These are phyloP conservation scores for Bruguiera sexangula DNA, from an alignment of 345 rosid genomes.

Conservation along the genomic window DNA sequence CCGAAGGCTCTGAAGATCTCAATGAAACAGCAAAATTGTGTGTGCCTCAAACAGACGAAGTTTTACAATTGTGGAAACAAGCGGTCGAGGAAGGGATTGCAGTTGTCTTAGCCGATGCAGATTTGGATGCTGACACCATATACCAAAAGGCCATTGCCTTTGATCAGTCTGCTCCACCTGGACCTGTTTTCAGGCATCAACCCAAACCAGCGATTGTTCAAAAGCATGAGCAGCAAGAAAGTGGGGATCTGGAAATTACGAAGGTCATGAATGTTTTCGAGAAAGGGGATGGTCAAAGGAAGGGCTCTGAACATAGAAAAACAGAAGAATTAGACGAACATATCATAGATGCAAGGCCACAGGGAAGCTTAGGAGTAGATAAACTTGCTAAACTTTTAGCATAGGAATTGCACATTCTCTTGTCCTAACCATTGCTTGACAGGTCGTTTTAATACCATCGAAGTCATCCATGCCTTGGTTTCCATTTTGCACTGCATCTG, in stretches of 20 bases:
- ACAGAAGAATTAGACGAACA: slow-evolving; percentile 25
- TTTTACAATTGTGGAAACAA: slow-evolving; percentile 49
- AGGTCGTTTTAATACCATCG: too few relatives aligned
- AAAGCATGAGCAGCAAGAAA: slow-evolving; percentile 39
- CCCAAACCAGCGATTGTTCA: slow-evolving; percentile 32
- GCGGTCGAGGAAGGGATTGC: slow-evolving; percentile 79
- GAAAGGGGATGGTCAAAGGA: slow-evolving; percentile 20
- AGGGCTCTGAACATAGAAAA: slow-evolving; percentile 19
- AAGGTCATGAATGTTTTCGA: slow-evolving; percentile 21
- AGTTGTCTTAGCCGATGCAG: slow-evolving; percentile 39
- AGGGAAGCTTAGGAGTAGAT: slow-evolving; percentile 66
- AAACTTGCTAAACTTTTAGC: slow-evolving; percentile 82
- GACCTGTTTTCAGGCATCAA: slow-evolving; percentile 51
- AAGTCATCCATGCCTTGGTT: too few relatives aligned
- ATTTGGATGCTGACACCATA: slow-evolving; percentile 58
- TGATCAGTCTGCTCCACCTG: slow-evolving; percentile 54
- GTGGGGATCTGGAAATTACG: slow-evolving; percentile 24
- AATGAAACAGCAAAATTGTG: slow-evolving; percentile 11
- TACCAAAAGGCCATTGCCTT: slow-evolving; percentile 55
- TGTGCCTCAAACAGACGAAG: slow-evolving; percentile 33
- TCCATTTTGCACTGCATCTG: too few relatives aligned
- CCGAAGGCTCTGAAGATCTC: slow-evolving; percentile 27
- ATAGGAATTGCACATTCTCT: slow-evolving; percentile 8
- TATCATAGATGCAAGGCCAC: slow-evolving; percentile 32
- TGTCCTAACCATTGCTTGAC: background rate